phyloP scores from a whole-genome alignment of 1,284 basidiomycete genomes.

The Rhodotorula sp. region DNA sequence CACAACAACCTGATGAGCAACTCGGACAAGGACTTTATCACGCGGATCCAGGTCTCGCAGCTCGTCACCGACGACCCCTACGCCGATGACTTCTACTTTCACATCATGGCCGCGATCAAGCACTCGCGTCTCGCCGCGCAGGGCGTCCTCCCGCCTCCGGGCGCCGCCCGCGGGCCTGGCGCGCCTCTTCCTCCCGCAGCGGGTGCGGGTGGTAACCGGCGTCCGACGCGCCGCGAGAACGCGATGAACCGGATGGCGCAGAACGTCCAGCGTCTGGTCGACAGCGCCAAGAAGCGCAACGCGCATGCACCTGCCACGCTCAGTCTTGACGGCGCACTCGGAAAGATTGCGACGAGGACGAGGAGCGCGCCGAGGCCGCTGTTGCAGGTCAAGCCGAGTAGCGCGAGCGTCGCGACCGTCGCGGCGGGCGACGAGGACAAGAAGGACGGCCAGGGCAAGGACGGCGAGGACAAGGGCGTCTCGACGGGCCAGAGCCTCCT shows the following conservation, averaged over 20 bases:
- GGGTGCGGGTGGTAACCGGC: constrained; percentile 46
- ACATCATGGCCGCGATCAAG: constrained; percentile 71
- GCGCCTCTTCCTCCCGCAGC: not conserved
- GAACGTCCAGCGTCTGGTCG: constrained; percentile 95
- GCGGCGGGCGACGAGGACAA: not conserved
- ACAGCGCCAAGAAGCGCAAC: constrained; percentile 72
- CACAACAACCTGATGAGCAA: constrained; percentile 99
- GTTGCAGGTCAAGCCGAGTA: constrained; percentile 71
- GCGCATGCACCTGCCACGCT: constrained; percentile 42
- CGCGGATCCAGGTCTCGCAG: constrained; percentile 97
- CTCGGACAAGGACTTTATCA: constrained; percentile 99
- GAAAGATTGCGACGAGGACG: constrained; percentile 85
- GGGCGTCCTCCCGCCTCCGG: not conserved
- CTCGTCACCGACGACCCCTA: constrained; percentile 95
- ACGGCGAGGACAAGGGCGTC: constrained; percentile 8
- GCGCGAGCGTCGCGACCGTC: constrained; percentile 6
- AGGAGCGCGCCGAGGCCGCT: constrained; percentile 95
- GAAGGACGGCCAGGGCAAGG: not conserved
- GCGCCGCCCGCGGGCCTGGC: not conserved
- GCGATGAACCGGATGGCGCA: constrained; percentile 97
- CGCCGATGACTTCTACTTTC: constrained; percentile 96
- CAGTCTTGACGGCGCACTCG: constrained; percentile 87
- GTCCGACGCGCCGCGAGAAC: constrained; percentile 63
- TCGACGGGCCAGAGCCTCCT: constrained; percentile 35
- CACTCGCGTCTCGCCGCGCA: constrained; percentile 10